Conservation (phyloP, 2,329 filamentous ascomycete species). For the Phaeomoniella chlamydospora region DNA sequence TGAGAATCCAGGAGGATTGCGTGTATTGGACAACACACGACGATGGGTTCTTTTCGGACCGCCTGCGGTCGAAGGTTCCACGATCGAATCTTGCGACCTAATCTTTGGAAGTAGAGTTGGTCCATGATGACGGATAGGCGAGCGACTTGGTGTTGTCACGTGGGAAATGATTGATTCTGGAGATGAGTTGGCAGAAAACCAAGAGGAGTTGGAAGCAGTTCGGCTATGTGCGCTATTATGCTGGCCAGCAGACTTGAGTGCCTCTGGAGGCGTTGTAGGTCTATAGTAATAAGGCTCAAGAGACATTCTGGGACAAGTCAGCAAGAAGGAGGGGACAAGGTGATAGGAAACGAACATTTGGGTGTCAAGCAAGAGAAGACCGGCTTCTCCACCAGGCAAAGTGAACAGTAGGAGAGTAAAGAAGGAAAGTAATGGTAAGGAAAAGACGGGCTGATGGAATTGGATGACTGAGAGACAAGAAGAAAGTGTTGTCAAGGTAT, state of each 20-base stretch:
- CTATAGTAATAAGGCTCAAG: slow-evolving; percentile 25
- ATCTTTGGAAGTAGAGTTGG: slow-evolving; percentile 75
- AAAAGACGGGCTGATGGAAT: slow-evolving; percentile 4
- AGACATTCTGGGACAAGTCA: slow-evolving; percentile 20
- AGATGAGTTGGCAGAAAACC: slow-evolving; percentile 50
- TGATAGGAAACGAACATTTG: not conserved
- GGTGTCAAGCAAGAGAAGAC: slow-evolving; percentile 2
- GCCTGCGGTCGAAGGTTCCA: slow-evolving; percentile 40
- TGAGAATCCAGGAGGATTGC: slow-evolving; percentile 32
- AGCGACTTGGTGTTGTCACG: slow-evolving; percentile 54
- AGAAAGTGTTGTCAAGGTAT: slow-evolving; percentile 11
- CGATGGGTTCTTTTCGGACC: slow-evolving; percentile 40
- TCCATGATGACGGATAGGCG: slow-evolving; percentile 61
- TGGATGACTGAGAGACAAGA: slow-evolving; percentile 6
- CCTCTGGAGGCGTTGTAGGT: slow-evolving; percentile 27
- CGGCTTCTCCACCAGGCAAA: slow-evolving; percentile 4
- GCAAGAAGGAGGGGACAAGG: not conserved
- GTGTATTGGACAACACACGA: slow-evolving; percentile 38
- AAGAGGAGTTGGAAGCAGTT: slow-evolving; percentile 46
- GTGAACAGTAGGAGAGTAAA: slow-evolving; percentile 8
- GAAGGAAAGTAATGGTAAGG: slow-evolving; percentile 3
- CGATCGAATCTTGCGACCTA: slow-evolving; percentile 66
- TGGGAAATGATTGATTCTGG: slow-evolving; percentile 55
- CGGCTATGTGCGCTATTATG: slow-evolving; percentile 35
- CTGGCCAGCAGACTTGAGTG: slow-evolving; percentile 17